phyloP scores from a whole-genome alignment of 2,329 filamentous ascomycete species.

The Xylariaceae sp. region DNA sequence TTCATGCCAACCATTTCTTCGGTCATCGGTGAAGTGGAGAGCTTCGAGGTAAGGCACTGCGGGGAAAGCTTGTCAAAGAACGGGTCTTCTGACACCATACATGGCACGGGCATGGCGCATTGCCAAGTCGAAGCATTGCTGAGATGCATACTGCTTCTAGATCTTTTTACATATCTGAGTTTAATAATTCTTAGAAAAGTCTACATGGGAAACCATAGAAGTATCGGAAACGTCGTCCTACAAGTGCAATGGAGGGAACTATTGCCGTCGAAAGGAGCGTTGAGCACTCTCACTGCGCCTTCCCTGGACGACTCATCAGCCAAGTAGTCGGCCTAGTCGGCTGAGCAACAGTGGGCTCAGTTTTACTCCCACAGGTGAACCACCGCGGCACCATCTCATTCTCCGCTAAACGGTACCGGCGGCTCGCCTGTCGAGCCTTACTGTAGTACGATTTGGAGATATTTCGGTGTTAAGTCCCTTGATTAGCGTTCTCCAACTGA shows the following conservation, averaged over 20 bases:
- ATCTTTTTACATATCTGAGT: too few species aligned
- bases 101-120: neutral
- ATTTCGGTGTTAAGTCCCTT: slow-evolving; percentile 1
- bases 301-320: too few species aligned
- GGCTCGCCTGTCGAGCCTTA: neutral
- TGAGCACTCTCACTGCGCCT: too few species aligned
- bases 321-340: too few species aligned
- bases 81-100: slow-evolving; percentile 4
- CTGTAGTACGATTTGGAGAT: slow-evolving; percentile 1
- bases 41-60: neutral
- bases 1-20: slow-evolving; percentile 8
- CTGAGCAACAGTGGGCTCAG: too few species aligned
- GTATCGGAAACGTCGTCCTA: too few species aligned
- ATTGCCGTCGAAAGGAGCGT: too few species aligned
- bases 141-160: slow-evolving; percentile 7
- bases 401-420: neutral
- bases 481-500: too few species aligned
- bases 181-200: too few species aligned
- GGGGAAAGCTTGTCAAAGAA: slow-evolving; percentile 4
- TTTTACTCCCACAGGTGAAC: neutral
- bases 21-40: slow-evolving; percentile 24
- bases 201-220: too few species aligned
- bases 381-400: neutral
- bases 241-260: too few species aligned
- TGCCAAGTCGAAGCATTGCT: slow-evolving; percentile 9